Conservation (phyloP, 208 protist genomes). For the Lotmaria passim region DNA sequence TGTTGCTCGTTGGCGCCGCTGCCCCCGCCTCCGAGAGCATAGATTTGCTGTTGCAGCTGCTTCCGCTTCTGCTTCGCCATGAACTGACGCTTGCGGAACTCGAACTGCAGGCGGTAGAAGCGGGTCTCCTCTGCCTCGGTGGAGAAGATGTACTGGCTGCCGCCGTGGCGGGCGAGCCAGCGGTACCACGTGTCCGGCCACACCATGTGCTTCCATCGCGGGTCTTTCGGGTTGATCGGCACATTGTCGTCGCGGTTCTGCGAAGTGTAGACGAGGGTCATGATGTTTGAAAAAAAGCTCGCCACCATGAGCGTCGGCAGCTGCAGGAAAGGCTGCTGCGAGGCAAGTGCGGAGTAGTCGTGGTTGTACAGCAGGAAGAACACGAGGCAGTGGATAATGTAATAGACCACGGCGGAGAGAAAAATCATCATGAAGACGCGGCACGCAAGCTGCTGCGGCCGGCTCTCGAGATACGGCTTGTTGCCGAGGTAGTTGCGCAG, state of each 20-base stretch:
- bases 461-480: slow-evolving; percentile 84
- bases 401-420: slow-evolving; percentile 50
- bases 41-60: slow-evolving; percentile 3
- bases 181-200: slow-evolving; percentile 88
- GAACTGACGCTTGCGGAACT: slow-evolving; percentile 70
- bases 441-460: slow-evolving; percentile 87
- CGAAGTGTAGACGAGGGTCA: slow-evolving; percentile 87
- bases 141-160: slow-evolving; percentile 91
- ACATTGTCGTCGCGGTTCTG: slow-evolving; percentile 59
- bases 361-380: slow-evolving; percentile 58
- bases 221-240: slow-evolving; percentile 68
- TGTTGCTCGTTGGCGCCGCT: not conserved
- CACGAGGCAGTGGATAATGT: slow-evolving; percentile 53
- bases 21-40: not conserved
- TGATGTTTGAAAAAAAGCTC: slow-evolving; percentile 80
- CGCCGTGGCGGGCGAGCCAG: slow-evolving; percentile 84
- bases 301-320: slow-evolving; percentile 72
- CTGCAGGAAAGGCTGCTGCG: slow-evolving; percentile 69
- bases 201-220: slow-evolving; percentile 85
- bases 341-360: slow-evolving; percentile 28
- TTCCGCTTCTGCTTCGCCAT: slow-evolving; percentile 61
- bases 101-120: slow-evolving; percentile 77
- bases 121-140: slow-evolving; percentile 70
- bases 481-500: slow-evolving; percentile 67
- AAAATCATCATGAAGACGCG: slow-evolving; percentile 81